Evolutionary conservation across 441 rosid genomes (phyloP), one percentile per base, ranked within the genome.

Genomic region (Euphorbia neoarborescens): DNA sequence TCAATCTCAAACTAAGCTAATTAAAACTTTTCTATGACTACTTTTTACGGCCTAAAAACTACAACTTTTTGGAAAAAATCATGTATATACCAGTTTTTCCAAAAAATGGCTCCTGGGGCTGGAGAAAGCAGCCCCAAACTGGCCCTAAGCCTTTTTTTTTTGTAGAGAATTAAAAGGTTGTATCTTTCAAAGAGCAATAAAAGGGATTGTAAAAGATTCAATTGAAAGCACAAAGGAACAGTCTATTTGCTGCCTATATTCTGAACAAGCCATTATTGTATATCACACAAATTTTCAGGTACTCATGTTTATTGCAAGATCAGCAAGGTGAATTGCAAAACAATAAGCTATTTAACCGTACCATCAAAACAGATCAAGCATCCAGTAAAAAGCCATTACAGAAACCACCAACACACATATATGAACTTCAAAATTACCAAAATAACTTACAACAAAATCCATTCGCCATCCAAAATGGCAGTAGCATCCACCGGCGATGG

Each of bases 391-490:
- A 19, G 25, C 58, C 19, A 54, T n/a, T 54, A 22, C 59, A 54
- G n/a, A 15, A 48, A 48, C 19, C 56, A 19, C 54, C n/a, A 48
- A n/a, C 1, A 51, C 4, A 20, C 56, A 50, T 50, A 50, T 17
- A 50, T 3, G 24, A 54, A 24, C 30, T 22, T 1, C 11, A 17
- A 11, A 57, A 57, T 13, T 11, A 30, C 35, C 22, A 0, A 35
- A 1, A 3, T 14, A 59, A 83, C 95, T 94, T 81, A 94, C 99
- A 89, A 75, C 81, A 94, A 84, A 71, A 94, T 78, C 97, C 99
- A 94, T 68, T 86, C 86, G 73, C 99, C 99, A 42, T 91, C 94
- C 60, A 94, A 95, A 71, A 84, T 73, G 53, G 73, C 84, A 28
- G 90, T 63, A 3, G 87, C 83, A 75, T 94, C 90, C 19, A 90